Base-by-base conservation (phyloP, 257 asterid species). In the Solanum etuberosum region DNA sequence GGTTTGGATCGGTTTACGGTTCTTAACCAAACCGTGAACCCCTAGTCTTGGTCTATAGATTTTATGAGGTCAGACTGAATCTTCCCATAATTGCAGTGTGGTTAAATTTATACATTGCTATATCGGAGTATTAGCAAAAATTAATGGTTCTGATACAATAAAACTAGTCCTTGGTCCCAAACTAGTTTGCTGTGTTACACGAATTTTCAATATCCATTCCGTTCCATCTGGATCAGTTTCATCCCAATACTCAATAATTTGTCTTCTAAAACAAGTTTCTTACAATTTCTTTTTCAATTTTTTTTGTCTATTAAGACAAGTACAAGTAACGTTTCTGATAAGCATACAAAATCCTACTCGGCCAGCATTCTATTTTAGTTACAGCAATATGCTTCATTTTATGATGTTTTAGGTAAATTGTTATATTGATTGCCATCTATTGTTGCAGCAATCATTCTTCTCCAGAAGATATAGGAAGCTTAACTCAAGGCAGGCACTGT, bases 401-500 rank as follows among this genome's bases (percentile, higher is more conserved):
- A 9, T 29, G 34, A 77, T 42, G 35, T n/a, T 77, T 7, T 77
- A 23, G 83, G 61, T n/a, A 9, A 7, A 38, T 76, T 77, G n/a
- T 77, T 40, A 77, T 40, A 40, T 25, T 78, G 63, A 78, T 77
- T 78, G 63, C 38, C 38, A 43, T 13, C 25, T 78, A n/a, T 78
- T 78, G 38, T 29, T 89, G 91, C 94, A 95, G 98, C 92, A 89
- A 63, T 92, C 84, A 88, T 91, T 89, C 92, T 89, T 86, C 85
- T 84, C 89, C 32, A 93, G 85, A 90, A 95, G 97, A 91, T 86
- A 88, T 85, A 88, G 88, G 92, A 95, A 61, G 90, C 71, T 83
- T 65, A 23, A 84, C 54, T 78, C 90, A 16, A 89, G 92, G 89
- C 91, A 92, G 89, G 89, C 84, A 57, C 73, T 95, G 91, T 89